phyloP scores from a whole-genome alignment of 306 rosid genomes.

The Psophocarpus tetragonolobus region DNA sequence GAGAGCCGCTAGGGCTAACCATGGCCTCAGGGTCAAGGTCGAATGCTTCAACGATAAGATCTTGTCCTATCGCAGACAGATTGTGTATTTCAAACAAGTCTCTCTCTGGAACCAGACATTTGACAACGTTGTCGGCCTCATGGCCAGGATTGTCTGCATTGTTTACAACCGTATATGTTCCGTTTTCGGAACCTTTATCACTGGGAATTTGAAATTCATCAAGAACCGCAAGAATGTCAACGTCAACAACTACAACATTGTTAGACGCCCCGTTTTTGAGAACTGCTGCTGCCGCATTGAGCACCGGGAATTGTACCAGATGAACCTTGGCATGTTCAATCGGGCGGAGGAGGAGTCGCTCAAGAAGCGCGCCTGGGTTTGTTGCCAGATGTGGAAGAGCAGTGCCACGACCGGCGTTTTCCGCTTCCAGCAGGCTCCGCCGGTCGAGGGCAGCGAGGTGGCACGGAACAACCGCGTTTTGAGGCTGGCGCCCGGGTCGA shows the following conservation, averaged over 20 bases:
- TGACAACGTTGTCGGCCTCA: conserved; percentile 50
- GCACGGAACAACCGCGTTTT: conserved; percentile 36
- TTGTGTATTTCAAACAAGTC: conserved; percentile 49
- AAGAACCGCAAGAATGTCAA: neutral
- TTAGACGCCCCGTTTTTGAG: neutral
- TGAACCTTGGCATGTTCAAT: conserved; percentile 9
- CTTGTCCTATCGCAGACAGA: conserved; percentile 34
- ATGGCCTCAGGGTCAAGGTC: conserved; percentile 33
- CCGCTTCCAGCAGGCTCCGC: neutral
- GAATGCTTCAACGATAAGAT: conserved; percentile 45
- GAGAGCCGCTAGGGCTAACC: conserved; percentile 32
- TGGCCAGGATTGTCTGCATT: conserved; percentile 55
- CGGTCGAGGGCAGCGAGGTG: neutral
- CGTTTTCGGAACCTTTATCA: conserved; percentile 43
- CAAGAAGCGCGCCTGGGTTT: neutral
- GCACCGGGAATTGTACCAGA: conserved; percentile 27
- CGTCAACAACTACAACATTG: neutral
- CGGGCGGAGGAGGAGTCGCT: neutral
- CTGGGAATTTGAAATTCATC: neutral
- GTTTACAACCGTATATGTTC: conserved; percentile 48
- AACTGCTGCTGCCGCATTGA: conserved; percentile 39
- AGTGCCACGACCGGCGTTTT: neutral
- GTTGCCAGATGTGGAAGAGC: conserved; percentile 27
- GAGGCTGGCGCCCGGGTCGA: conserved; percentile 38
- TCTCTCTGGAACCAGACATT: conserved; percentile 69